These are phyloP conservation scores for Wickerhamomyces queroliae DNA, from an alignment of 805 yeast genomes.

Conservation along the genomic window DNA sequence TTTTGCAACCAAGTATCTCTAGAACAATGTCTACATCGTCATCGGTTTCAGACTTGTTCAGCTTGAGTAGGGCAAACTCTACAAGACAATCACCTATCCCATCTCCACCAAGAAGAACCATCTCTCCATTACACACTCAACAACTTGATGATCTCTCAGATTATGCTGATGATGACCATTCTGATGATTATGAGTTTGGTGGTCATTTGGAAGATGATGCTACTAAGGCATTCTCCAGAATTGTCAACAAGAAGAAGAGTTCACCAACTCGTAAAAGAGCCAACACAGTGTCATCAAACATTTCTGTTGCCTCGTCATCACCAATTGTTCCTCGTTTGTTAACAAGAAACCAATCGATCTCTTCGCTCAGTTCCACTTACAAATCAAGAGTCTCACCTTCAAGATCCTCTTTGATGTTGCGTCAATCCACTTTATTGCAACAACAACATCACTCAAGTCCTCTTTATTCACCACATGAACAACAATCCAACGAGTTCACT, in stretches of 20 bases:
- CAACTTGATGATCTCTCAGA: conserved; percentile 10
- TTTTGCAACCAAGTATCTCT: conserved; percentile 8
- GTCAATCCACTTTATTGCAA: conserved; percentile 10
- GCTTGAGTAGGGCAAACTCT: conserved; percentile 9
- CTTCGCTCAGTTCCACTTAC: conserved; percentile 16
- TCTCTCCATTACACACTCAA: conserved; percentile 4
- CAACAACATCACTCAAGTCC: neutral
- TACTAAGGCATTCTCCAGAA: conserved; percentile 18
- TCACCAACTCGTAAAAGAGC: conserved; percentile 18
- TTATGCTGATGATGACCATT: conserved; percentile 8
- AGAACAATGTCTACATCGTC: conserved; percentile 17
- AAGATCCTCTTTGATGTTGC: conserved; percentile 10
- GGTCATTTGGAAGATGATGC: conserved; percentile 12
- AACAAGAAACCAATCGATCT: conserved; percentile 18
- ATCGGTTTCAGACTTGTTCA: conserved; percentile 17
- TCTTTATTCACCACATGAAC: neutral
- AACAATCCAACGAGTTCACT: conserved; percentile 1
- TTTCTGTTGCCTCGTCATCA: conserved; percentile 6
- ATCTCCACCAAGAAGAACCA: conserved; percentile 18
- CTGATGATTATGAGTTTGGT: conserved; percentile 4
- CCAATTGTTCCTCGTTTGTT: conserved; percentile 4
- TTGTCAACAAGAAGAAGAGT: conserved; percentile 8
- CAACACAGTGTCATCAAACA: conserved; percentile 17
- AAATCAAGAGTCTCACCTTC: conserved; percentile 16
- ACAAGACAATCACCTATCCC: conserved; percentile 17